A percentile compares a stretch with the other conserved stretches of the same genome.
Conservation (phyloP, 768 basidiomycete genomes). For the Termitomyces sp. region DNA sequence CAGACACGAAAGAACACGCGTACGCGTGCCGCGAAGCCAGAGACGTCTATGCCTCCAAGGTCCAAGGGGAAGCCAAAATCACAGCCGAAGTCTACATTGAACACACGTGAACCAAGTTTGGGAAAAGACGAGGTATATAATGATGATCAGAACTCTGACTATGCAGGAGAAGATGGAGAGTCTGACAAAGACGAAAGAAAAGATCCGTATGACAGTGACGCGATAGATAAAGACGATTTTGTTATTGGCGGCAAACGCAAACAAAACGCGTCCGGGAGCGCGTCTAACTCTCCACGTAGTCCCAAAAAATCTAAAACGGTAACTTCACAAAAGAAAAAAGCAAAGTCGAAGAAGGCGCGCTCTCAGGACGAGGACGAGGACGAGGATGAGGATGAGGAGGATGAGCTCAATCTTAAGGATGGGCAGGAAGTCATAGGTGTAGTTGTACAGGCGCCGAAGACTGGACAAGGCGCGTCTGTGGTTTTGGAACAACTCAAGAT, state of each 20-base stretch:
- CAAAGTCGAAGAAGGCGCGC: constrained; percentile 20
- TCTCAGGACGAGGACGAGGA: constrained; percentile 29
- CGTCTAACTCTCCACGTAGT: constrained; percentile 17
- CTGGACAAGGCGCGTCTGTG: constrained; percentile 59
- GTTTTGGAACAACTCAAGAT: not conserved
- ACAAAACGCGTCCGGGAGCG: constrained; percentile 6
- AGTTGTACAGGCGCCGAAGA: constrained; percentile 77
- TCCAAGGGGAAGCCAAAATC: not conserved
- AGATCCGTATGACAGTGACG: constrained; percentile 20
- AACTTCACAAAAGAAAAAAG: constrained; percentile 20
- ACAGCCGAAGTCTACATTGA: not conserved
- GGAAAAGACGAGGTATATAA: not conserved
- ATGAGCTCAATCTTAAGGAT: constrained; percentile 45
- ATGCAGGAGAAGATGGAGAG: constrained; percentile 10
- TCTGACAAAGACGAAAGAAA: constrained; percentile 11
- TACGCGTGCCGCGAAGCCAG: not conserved
- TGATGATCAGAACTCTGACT: not conserved
- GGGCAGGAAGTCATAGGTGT: constrained; percentile 69
- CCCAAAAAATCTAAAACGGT: constrained; percentile 18
- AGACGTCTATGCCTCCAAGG: not conserved
- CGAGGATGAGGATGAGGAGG: constrained; percentile 28
- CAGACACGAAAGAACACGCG: not conserved
- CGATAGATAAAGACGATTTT: constrained; percentile 27
- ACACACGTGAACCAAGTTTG: not conserved
- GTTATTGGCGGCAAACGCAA: constrained; percentile 18